A percentile compares a stretch with the other conserved stretches of the same genome.
Evolutionary conservation across 176 grass and related monocot species (phyloP).

Genomic region (Tillandsia leiboldiana): DNA sequence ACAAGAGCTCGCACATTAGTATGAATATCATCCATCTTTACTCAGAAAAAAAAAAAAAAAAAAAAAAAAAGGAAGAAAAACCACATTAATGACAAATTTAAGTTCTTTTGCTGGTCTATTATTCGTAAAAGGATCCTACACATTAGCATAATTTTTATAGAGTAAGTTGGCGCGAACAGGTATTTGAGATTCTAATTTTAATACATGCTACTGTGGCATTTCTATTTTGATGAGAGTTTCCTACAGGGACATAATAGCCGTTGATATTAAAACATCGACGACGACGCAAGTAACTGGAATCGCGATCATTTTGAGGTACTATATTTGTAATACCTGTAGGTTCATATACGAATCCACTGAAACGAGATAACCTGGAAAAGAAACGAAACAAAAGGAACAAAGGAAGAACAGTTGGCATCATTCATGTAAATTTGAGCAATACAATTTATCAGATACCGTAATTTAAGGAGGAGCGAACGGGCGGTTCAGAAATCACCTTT

Average conservation of each 20-base stretch:
- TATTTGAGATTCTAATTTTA: too few species aligned
- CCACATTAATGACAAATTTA: background rate
- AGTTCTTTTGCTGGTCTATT: too few species aligned
- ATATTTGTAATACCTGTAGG: constrained; percentile 43
- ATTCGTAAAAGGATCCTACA: too few species aligned
- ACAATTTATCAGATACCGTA: background rate
- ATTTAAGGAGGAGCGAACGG: background rate
- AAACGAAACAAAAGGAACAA: constrained; percentile 1
- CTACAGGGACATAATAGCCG: too few species aligned
- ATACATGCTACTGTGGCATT: too few species aligned
- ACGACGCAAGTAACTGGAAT: background rate
- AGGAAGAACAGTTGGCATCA: background rate
- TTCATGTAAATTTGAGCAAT: background rate
- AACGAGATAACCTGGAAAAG: constrained; percentile 63
- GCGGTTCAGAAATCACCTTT: constrained; percentile 47
- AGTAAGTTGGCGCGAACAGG: too few species aligned
- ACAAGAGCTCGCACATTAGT: background rate
- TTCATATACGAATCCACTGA: constrained; percentile 96
- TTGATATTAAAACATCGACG: too few species aligned
- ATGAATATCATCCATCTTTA: background rate
- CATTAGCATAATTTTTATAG: too few species aligned
- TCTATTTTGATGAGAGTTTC: too few species aligned
- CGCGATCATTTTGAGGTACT: background rate
- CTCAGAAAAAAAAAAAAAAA: background rate
- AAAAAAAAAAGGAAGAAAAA: background rate